These are phyloP conservation scores for Raffaelea ambrosiae DNA, from an alignment of 2,329 filamentous ascomycete species.

Conservation along the genomic window DNA sequence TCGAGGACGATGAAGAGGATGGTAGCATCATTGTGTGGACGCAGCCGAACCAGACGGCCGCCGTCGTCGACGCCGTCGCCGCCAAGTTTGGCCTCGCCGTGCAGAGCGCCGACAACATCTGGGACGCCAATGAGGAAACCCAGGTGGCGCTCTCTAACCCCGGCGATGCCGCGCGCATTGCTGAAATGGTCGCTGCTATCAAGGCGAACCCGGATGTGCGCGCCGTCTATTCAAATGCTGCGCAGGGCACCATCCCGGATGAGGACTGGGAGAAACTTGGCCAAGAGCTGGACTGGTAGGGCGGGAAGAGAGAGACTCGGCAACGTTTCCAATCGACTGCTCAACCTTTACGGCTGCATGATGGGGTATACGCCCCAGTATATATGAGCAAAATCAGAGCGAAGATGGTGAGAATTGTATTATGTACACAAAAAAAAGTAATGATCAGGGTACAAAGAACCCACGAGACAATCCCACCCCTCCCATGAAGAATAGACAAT, in stretches of 20 bases:
- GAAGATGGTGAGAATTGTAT: conserved; percentile 3
- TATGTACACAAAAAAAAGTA: conserved; percentile 2
- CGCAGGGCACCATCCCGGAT: conserved; percentile 40
- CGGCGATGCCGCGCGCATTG: conserved; percentile 47
- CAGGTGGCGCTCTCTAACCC: conserved; percentile 53
- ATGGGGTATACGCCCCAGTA: too few species aligned
- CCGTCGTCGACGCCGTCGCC: conserved; percentile 55
- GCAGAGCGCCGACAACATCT: conserved; percentile 71
- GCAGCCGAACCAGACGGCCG: conserved; percentile 54
- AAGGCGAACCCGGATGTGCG: conserved; percentile 66
- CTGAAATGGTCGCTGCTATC: conserved; percentile 48
- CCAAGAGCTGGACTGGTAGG: conserved; percentile 38
- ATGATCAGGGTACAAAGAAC: neutral
- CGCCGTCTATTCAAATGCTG: conserved; percentile 67
- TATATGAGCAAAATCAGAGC: too few species aligned
- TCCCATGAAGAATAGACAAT: too few species aligned
- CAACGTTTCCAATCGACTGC: too few species aligned
- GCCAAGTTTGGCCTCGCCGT: conserved; percentile 58
- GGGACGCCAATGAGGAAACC: conserved; percentile 75
- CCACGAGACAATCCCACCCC: neutral
- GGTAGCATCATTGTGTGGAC: conserved; percentile 65
- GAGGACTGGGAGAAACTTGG: conserved; percentile 46
- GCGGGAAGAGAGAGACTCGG: neutral
- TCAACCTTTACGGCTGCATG: too few species aligned
- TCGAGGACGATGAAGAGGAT: conserved; percentile 54